Base-by-base conservation (phyloP, 805 yeast species). In the Starmerella davenportii region DNA sequence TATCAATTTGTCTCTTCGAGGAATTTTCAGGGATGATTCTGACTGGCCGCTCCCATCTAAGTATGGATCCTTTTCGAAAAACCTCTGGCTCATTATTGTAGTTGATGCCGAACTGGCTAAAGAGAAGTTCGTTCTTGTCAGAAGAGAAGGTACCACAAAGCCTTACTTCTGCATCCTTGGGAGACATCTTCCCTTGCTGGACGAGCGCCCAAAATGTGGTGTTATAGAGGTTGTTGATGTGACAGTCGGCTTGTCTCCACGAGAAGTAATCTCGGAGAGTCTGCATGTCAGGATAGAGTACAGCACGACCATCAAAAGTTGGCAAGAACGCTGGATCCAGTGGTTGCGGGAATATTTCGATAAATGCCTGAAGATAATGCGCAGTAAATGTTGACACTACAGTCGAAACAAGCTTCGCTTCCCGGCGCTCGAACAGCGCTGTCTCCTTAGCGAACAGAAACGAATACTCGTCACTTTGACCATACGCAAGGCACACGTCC, bases 211-310 rank as follows among this genome's bases (percentile, higher is more conserved):
- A 90, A 55, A 90, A 90, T 1, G 82, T 64, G 0, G 98, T 90
- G 53, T 90, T 90, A 62, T 87, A 90, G 43, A 90, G 59, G 55
- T 90, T 90, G 56, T 90, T 90, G 39, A 90, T 90, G 59, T 90
- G 98, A 37, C 68, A 90, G 54, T 90, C 98, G 1, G 77, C 96
- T 54, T 81, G 95, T 47, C 98, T 68, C 98, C 98, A 90, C 40
- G 79, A 63, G 46, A 90, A 69, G 54, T 90, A 90, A 56, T 87
- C 96, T 40, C 80, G 64, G 1, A 87, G 63, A 1, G 63, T 59
- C 4, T 60, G 50, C 15, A 62, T 46, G 39, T 66, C 71, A 0
- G 98, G 98, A 49, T 90, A 90, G 1, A 72, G 59, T 7, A 90
- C 90, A 2, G 92, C 92, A 35, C 98, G 62, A 0, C 92, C 84